Evolutionary conservation across 768 basidiomycete species (phyloP).

Genomic region (Mycena maculata): DNA sequence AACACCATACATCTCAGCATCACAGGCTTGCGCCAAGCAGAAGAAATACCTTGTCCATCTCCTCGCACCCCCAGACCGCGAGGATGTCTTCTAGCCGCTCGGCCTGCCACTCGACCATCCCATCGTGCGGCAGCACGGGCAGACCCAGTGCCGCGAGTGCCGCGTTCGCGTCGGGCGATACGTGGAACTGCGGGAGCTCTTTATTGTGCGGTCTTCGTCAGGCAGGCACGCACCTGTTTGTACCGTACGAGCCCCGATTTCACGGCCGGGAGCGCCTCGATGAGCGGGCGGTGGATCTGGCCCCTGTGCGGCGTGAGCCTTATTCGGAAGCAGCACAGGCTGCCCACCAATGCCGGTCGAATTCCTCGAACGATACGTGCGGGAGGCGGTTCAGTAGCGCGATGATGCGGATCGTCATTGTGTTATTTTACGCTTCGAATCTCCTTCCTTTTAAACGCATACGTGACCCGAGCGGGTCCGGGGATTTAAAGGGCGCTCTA

Average conservation of each 20-base stretch:
- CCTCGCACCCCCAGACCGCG: constrained; percentile 15
- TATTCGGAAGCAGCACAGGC: no score
- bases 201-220: background rate
- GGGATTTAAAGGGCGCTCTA: no score
- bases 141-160: constrained; percentile 11
- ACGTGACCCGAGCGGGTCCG: no score
- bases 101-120: constrained; percentile 21
- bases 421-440: no score
- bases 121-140: constrained; percentile 17
- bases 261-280: constrained; percentile 24
- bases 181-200: constrained; percentile 19
- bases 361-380: constrained; percentile 28
- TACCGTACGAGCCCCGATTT: constrained; percentile 28
- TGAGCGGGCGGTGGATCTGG: constrained; percentile 16
- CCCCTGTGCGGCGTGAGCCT: background rate
- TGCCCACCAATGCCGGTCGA: constrained; percentile 29
- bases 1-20: background rate
- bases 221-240: constrained; percentile 15
- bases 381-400: constrained; percentile 21
- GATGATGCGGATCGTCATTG: constrained; percentile 28
- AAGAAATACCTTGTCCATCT: background rate
- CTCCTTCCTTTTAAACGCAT: no score
- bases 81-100: constrained; percentile 23
- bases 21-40: no score
- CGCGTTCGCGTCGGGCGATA: constrained; percentile 20